Evolutionary conservation across 1,284 basidiomycete genomes (phyloP).

Genomic region (Rhodotorula sp.): DNA sequence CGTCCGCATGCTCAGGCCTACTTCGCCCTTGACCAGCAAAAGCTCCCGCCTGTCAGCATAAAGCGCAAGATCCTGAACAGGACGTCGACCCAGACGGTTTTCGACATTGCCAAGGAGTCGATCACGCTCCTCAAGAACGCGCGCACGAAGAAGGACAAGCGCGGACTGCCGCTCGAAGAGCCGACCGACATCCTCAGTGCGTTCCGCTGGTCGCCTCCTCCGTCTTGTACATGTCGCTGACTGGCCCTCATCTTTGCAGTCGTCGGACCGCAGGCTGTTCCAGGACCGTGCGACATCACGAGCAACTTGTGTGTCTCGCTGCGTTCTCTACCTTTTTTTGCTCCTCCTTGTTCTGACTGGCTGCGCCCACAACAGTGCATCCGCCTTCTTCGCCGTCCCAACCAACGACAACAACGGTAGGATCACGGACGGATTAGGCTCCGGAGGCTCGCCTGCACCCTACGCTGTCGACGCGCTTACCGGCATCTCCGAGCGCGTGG

Average conservation of each 20-base stretch:
- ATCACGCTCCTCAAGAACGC: slow-evolving; percentile 73
- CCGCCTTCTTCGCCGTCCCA: slow-evolving; percentile 1
- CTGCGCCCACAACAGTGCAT: too few relatives aligned
- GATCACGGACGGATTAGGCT: slow-evolving; percentile 10
- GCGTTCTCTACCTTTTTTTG: too few relatives aligned
- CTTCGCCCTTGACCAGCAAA: slow-evolving; percentile 33
- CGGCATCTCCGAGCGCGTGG: slow-evolving; percentile 43
- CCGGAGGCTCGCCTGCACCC: neutral
- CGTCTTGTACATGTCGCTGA: neutral
- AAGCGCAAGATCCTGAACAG: slow-evolving; percentile 50
- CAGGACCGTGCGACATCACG: slow-evolving; percentile 9
- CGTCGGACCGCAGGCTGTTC: slow-evolving; percentile 53
- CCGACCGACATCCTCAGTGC: slow-evolving; percentile 9
- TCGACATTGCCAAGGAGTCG: slow-evolving; percentile 70
- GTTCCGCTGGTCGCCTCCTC: neutral
- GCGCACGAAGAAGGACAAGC: slow-evolving; percentile 24
- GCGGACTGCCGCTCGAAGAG: slow-evolving; percentile 62
- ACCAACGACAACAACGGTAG: neutral
- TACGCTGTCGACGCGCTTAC: slow-evolving; percentile 9
- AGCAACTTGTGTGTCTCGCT: slow-evolving; percentile 1
- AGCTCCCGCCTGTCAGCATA: slow-evolving; percentile 51
- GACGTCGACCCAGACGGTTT: slow-evolving; percentile 56
- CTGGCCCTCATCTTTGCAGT: neutral
- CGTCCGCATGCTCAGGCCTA: slow-evolving; percentile 44
- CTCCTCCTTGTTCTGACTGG: too few relatives aligned